Conservation (phyloP, 1,284 basidiomycete species). For the Sporisorium exsertum region DNA sequence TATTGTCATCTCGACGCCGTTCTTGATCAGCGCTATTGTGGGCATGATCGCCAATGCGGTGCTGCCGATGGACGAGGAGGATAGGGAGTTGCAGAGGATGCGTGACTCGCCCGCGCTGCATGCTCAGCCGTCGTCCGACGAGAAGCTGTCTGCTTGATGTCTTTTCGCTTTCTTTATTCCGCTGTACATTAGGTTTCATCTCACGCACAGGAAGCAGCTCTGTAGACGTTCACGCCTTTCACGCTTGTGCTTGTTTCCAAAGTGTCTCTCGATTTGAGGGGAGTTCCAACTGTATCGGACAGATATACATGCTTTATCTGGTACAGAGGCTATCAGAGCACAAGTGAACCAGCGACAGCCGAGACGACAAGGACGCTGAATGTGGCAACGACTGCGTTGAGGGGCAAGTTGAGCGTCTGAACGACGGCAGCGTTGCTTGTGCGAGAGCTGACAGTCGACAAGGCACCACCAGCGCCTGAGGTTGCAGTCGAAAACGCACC, state of each 20-base stretch:
- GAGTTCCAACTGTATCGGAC: neutral
- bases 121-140: conserved; percentile 7
- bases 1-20: conserved; percentile 75
- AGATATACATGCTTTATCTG: neutral
- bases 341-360: conserved; percentile 11
- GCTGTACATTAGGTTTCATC: conserved; percentile 2
- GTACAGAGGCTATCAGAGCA: neutral
- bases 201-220: conserved; percentile 5
- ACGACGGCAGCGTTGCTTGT: neutral
- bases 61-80: conserved; percentile 58
- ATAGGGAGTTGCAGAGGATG: conserved; percentile 25
- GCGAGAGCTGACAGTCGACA: neutral
- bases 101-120: neutral
- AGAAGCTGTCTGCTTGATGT: conserved; percentile 29
- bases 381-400: conserved; percentile 10
- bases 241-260: neutral
- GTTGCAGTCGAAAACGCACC: neutral
- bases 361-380: conserved; percentile 20
- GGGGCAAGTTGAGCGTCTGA: neutral
- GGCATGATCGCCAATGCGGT: conserved; percentile 57
- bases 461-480: neutral
- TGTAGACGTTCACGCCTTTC: neutral
- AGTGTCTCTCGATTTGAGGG: neutral
- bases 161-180: neutral
- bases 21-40: conserved; percentile 76